Percentiles rank a stretch among this genome's conserved stretches.
phyloP scores from a whole-genome alignment of 306 rosid genomes.

The Purshia tridentata region DNA sequence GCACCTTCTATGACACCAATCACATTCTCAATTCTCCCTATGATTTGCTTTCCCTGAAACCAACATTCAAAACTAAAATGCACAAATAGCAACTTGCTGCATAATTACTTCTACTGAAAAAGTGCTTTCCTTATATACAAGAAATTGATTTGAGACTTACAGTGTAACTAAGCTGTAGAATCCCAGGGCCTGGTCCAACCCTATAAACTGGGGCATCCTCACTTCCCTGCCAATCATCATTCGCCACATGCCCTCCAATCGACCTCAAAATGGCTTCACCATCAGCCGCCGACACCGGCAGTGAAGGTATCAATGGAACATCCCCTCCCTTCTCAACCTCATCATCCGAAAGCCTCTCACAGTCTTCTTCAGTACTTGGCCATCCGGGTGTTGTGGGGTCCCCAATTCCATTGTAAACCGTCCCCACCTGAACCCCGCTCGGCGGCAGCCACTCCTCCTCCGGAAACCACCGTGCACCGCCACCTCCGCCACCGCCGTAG shows the following conservation, averaged over 20 bases:
- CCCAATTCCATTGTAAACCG: constrained; percentile 48
- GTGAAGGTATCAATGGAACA: constrained; percentile 65
- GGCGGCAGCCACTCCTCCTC: constrained; percentile 71
- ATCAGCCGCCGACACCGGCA: constrained; percentile 57
- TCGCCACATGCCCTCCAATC: constrained; percentile 55
- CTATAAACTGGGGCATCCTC: constrained; percentile 48
- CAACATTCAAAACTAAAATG: constrained; percentile 6
- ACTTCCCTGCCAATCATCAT: constrained; percentile 75
- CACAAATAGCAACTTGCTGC: neutral
- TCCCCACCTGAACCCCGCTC: constrained; percentile 71
- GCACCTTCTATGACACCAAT: constrained; percentile 70
- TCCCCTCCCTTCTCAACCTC: constrained; percentile 52
- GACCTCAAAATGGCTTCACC: constrained; percentile 56
- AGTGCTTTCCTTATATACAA: neutral
- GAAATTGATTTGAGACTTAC: constrained; percentile 30
- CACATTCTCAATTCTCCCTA: constrained; percentile 58
- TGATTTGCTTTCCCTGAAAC: constrained; percentile 51
- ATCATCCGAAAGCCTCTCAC: constrained; percentile 52
- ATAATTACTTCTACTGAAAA: neutral
- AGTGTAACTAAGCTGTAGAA: constrained; percentile 53
- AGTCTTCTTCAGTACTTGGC: constrained; percentile 48
- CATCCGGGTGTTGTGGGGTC: constrained; percentile 82
- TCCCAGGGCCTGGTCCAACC: constrained; percentile 76
- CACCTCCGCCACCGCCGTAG: constrained; percentile 52
- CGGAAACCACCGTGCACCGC: constrained; percentile 49